phyloP scores from a whole-genome alignment of 2,329 filamentous ascomycete species.

The Colletotrichum sansevieriae region DNA sequence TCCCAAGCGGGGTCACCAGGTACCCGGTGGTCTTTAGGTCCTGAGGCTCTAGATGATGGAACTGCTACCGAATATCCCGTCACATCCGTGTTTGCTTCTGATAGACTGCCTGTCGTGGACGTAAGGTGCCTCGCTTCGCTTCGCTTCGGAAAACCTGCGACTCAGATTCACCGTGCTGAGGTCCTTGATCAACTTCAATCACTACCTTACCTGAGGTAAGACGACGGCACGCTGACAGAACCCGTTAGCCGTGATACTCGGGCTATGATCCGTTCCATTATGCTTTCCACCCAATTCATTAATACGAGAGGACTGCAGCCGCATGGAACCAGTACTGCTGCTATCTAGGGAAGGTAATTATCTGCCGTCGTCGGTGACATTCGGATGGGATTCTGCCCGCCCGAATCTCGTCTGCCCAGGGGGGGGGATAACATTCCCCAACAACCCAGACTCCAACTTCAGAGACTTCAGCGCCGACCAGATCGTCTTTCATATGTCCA shows the following conservation, averaged over 20 bases:
- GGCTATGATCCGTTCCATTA: no score
- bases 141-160: no score
- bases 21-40: background rate
- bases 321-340: no score
- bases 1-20: background rate
- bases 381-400: constrained; percentile 17
- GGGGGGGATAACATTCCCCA: constrained; percentile 3
- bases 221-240: no score
- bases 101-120: no score
- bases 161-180: no score
- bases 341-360: no score
- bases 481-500: constrained; percentile 19
- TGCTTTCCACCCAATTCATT: background rate
- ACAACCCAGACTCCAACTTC: background rate
- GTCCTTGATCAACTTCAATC: no score
- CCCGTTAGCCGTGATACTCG: no score
- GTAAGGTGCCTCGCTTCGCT: no score
- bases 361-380: background rate
- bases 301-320: background rate
- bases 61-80: background rate
- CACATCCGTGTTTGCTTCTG: no score
- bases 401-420: constrained; percentile 24
- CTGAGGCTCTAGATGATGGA: background rate
- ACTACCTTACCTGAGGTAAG: no score
- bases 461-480: constrained; percentile 7